A percentile compares a stretch with the other conserved stretches of the same genome.
These are phyloP conservation scores for Biancaea sappan DNA, from an alignment of 306 rosid species.

Conservation along the genomic window DNA sequence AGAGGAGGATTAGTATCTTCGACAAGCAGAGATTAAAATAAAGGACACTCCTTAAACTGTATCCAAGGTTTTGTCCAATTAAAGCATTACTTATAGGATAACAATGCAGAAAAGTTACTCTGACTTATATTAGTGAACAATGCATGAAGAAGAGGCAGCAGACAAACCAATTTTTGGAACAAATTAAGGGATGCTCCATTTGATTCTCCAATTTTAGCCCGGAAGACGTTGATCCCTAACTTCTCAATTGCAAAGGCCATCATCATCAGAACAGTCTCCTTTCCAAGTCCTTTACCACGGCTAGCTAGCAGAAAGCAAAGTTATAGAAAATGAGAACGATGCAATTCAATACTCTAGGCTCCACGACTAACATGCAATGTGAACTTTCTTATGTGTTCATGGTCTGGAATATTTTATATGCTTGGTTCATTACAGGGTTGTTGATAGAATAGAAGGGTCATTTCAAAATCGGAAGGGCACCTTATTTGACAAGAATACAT, in stretches of 20 bases:
- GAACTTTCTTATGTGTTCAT: not conserved
- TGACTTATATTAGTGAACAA: not conserved
- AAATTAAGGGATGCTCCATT: conserved; percentile 75
- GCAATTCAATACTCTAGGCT: conserved; percentile 14
- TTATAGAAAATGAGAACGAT: conserved; percentile 28
- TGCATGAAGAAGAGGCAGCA: conserved; percentile 13
- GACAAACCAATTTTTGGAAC: conserved; percentile 77
- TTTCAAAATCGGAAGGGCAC: not conserved
- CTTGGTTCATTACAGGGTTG: conserved; percentile 9
- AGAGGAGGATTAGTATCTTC: not conserved
- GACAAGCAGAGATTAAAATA: conserved; percentile 1
- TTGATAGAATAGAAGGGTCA: conserved; percentile 8
- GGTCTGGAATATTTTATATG: conserved; percentile 19
- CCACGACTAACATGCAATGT: conserved; percentile 1
- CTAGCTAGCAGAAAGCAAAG: conserved; percentile 66
- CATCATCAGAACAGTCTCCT: conserved; percentile 81
- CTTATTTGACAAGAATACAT: not conserved
- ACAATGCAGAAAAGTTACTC: not conserved
- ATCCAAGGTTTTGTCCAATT: conserved; percentile 7
- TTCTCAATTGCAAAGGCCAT: conserved; percentile 76
- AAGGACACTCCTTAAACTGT: not conserved
- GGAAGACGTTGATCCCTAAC: conserved; percentile 65
- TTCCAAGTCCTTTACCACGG: conserved; percentile 86
- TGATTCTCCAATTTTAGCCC: conserved; percentile 80
- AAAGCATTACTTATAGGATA: not conserved